phyloP scores from a whole-genome alignment of 176 grass and related monocot species.

The Zea mays region DNA sequence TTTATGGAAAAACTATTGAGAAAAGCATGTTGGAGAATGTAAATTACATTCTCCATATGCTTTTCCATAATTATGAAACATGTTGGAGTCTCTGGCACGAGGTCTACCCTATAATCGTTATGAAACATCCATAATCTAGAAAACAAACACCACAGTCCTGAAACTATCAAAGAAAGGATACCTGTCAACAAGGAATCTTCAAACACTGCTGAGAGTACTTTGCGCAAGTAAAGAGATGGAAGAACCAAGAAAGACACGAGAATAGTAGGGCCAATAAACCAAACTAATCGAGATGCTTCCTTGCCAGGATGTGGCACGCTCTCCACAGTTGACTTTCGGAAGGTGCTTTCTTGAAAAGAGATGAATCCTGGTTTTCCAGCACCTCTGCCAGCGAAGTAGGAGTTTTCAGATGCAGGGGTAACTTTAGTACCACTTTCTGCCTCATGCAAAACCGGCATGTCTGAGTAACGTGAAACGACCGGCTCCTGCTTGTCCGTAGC shows the following conservation, averaged over 20 bases:
- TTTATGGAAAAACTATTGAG: not conserved
- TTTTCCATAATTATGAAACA: no score
- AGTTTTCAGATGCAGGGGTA: conserved; percentile 23
- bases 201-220: conserved; percentile 78
- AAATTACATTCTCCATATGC: no score
- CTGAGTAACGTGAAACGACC: conserved; percentile 24
- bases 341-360: conserved; percentile 55
- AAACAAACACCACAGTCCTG: conserved; percentile 10
- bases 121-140: not conserved
- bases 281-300: conserved; percentile 66
- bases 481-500: conserved; percentile 47
- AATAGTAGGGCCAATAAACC: conserved; percentile 85
- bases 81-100: no score
- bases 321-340: conserved; percentile 38
- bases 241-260: conserved; percentile 87
- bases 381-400: conserved; percentile 42
- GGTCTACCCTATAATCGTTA: not conserved
- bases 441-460: conserved; percentile 27
- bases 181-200: conserved; percentile 97
- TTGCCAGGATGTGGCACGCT: conserved; percentile 54
- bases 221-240: conserved; percentile 86
- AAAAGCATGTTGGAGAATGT: no score
- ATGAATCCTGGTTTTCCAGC: conserved; percentile 81
- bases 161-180: conserved; percentile 39
- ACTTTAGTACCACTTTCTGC: conserved; percentile 26